Evolutionary conservation across 257 asterid species (phyloP), one percentile per base, ranked within the genome.

Genomic region (Fraxinus excelsior): DNA sequence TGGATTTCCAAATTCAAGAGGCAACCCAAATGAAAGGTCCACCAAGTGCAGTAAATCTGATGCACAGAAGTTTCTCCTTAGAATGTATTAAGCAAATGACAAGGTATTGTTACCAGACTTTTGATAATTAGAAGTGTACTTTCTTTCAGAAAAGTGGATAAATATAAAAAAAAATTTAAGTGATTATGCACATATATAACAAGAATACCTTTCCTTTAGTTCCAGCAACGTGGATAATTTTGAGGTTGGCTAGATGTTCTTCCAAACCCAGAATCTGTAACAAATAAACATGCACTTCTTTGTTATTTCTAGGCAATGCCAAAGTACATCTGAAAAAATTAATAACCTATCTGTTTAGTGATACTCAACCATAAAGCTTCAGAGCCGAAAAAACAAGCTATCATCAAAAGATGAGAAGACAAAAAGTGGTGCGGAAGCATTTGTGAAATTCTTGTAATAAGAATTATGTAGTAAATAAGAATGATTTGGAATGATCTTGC

Each of bases 191-290:
- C 46, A 75, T 34, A 34, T 29, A 74, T 29, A 68, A 69, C 35
- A 56, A 49, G 9, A 49, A 42, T 91, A 93, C 97, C 97, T 93
- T 93, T 83, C 98, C 98, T 89, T 93, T 93, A 68, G 97, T 93
- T 79, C 98, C 98, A 80, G 96, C 90, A 77, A 90, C 97, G 78
- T 93, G 98, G 82, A 93, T 90, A 71, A 91, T 86, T 84, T 89
- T 90, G 64, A 93, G 93, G 73, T 74, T 83, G 38, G 85, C 87
- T 78, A 93, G 75, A 64, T 72, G 80, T 76, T 89, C 90, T 78
- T 93, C 94, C 87, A 93, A 82, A 76, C 84, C 96, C 93, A 93
- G 82, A 79, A 91, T 90, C 97, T 90, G 91, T 80, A 80, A 80
- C 49, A 81, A 71, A 75, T 84, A 67, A 82, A 65, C 73, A 68